Conservation (phyloP, 768 basidiomycete species). For the Suillus cothurnatus region DNA sequence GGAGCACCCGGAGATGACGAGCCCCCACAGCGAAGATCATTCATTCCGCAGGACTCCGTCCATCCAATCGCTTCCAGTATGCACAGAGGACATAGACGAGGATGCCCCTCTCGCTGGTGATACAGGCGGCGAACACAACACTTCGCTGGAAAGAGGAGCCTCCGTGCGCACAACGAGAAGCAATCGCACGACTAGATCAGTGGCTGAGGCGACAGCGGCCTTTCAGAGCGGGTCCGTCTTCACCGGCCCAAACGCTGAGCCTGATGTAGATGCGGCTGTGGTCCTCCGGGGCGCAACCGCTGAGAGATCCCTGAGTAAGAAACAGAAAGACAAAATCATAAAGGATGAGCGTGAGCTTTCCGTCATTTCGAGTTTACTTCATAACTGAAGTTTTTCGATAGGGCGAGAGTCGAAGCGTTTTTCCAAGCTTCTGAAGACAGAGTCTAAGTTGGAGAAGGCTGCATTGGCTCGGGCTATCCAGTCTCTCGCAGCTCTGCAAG, state of each 20-base stretch:
- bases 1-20: not conserved
- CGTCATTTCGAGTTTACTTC: not conserved
- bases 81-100: conserved; percentile 11
- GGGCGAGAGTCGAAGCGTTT: conserved; percentile 62
- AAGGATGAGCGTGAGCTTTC: conserved; percentile 52
- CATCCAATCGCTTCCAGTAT: conserved; percentile 27
- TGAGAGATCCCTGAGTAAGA: conserved; percentile 48
- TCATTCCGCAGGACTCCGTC: conserved; percentile 16
- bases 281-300: conserved; percentile 47
- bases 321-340: conserved; percentile 51
- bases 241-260: conserved; percentile 47
- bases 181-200: conserved; percentile 14
- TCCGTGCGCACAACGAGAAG: conserved; percentile 29
- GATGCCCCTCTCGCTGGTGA: not conserved
- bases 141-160: conserved; percentile 16
- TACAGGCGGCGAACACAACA: not conserved
- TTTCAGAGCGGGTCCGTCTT: conserved; percentile 60
- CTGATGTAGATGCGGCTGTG: conserved; percentile 42
- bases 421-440: conserved; percentile 69
- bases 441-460: conserved; percentile 68
- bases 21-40: not conserved
- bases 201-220: conserved; percentile 24
- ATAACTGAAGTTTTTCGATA: conserved; percentile 25
- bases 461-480: conserved; percentile 61
- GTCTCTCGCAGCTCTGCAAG: conserved; percentile 68